Conservation (phyloP, 371 early-diverging fungal genomes). For the Rhizomucor miehei region DNA sequence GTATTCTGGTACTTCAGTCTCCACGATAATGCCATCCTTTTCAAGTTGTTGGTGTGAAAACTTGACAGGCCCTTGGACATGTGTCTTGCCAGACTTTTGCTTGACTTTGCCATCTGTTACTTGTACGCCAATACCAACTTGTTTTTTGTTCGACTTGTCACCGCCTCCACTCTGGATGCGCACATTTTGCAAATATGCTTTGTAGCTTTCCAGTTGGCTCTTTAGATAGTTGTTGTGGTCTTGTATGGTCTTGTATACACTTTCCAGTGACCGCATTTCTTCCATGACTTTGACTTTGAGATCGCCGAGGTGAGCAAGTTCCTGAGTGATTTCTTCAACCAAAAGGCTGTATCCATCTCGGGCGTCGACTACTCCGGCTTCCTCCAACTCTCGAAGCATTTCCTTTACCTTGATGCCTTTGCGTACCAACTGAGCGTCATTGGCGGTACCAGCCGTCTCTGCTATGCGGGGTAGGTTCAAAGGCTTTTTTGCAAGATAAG, state of each 20-base stretch:
- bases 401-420: constrained; percentile 92
- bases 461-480: constrained; percentile 70
- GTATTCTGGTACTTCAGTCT: constrained; percentile 87
- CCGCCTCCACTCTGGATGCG: constrained; percentile 38
- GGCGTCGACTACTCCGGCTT: constrained; percentile 61
- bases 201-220: constrained; percentile 87
- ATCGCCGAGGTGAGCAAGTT: constrained; percentile 84
- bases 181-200: constrained; percentile 90
- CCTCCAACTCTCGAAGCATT: constrained; percentile 82
- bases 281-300: constrained; percentile 78
- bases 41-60: constrained; percentile 85
- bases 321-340: constrained; percentile 81
- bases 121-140: constrained; percentile 50
- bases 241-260: constrained; percentile 86
- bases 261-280: constrained; percentile 70
- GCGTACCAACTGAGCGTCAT: constrained; percentile 75
- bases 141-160: constrained; percentile 32
- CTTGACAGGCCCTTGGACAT: constrained; percentile 65
- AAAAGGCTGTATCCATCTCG: constrained; percentile 72
- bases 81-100: constrained; percentile 32
- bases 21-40: constrained; percentile 85
- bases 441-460: constrained; percentile 80
- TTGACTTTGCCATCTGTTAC: constrained; percentile 25
- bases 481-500: constrained; percentile 46
- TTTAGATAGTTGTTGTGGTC: constrained; percentile 90